Evolutionary conservation across 2,329 filamentous ascomycete genomes (phyloP), one percentile per base, ranked within the genome.

Genomic region (Fusarium buxicola): DNA sequence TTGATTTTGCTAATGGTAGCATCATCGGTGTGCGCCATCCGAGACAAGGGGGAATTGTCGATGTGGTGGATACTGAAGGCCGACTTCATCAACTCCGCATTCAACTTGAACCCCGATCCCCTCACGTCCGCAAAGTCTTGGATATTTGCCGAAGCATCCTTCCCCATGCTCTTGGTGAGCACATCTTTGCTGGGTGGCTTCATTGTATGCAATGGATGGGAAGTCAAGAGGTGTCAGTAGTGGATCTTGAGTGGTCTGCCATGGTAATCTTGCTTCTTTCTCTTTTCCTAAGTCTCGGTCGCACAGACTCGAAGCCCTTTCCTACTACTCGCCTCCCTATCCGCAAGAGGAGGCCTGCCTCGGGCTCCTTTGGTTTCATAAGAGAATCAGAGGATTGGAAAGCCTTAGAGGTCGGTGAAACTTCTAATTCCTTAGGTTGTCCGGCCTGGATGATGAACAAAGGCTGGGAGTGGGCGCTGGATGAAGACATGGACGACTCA

Each of bases 401-500:
- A 45, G 72, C 76, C 0, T 77, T 87, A 71, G 80, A 82, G 49
- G 63, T 69, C 11, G 74, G 77, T 13, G 82, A 85, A 63, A 77
- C 78, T 10, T 75, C 77, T 4, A 84, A 82, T 50, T 81, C 84
- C 2, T 72, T 80, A 5, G 79, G 79, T 2, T 83, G 78, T 58
- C 82, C 86, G 1, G 55, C 77, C 5, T 89, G 86, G 86, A 80
- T 89, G 78, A 83, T 86, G 64, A 86, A 80, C 57, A 78, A 80
- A 49, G 84, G 86, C 3, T 94, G 91, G 91, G 82, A 86, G 34
- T 94, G 91, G 91, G 81, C 90, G 36, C 75, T 88, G 48, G 86
- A 90, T 54, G 81, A 85, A 57, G 82, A 84, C 32, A 74, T 58
- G 2, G 69, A 75, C 12, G 75, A 77, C 21, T 39, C 55, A 4